A percentile compares a stretch with the other conserved stretches of the same genome.
Conservation (phyloP, 768 basidiomycete genomes). For the Pisolithus microcarpus region DNA sequence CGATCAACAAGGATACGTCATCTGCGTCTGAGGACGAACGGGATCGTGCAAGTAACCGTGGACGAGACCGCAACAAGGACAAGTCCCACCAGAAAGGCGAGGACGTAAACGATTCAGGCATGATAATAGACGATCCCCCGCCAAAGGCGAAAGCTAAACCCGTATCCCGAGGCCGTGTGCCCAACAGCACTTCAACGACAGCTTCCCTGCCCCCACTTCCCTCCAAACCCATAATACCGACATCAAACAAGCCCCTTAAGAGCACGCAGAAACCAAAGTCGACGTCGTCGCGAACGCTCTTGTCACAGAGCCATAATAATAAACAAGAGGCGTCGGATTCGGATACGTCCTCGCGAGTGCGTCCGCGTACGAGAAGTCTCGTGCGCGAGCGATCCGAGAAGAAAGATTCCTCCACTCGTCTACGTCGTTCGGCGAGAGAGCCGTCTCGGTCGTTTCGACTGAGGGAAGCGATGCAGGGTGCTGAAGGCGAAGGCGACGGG, state of each 20-base stretch:
- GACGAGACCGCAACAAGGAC: conserved; percentile 5
- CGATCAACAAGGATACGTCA: conserved; percentile 12
- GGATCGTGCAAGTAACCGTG: conserved; percentile 2
- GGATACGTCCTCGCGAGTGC: conserved; percentile 13
- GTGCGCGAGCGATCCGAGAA: conserved; percentile 17
- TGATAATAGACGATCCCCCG: conserved; percentile 6
- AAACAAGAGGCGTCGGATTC: conserved; percentile 15
- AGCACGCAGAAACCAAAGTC: conserved; percentile 4
- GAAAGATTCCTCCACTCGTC: background rate
- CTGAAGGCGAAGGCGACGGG: background rate
- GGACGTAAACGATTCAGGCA: conserved; percentile 3
- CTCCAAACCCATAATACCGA: too few species aligned
- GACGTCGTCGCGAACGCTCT: conserved; percentile 11
- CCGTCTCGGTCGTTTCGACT: background rate
- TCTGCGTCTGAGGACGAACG: conserved; percentile 15
- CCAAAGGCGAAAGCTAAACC: conserved; percentile 11
- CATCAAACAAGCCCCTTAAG: too few species aligned
- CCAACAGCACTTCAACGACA: conserved; percentile 4
- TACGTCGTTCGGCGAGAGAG: background rate
- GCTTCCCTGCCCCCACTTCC: background rate
- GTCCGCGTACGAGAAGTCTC: conserved; percentile 18
- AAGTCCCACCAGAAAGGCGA: conserved; percentile 1
- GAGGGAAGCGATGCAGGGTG: background rate
- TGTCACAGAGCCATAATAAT: conserved; percentile 21
- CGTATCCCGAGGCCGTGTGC: conserved; percentile 3